Conservation (phyloP, 768 basidiomycete genomes). For the Leccinum subgranulosum region DNA sequence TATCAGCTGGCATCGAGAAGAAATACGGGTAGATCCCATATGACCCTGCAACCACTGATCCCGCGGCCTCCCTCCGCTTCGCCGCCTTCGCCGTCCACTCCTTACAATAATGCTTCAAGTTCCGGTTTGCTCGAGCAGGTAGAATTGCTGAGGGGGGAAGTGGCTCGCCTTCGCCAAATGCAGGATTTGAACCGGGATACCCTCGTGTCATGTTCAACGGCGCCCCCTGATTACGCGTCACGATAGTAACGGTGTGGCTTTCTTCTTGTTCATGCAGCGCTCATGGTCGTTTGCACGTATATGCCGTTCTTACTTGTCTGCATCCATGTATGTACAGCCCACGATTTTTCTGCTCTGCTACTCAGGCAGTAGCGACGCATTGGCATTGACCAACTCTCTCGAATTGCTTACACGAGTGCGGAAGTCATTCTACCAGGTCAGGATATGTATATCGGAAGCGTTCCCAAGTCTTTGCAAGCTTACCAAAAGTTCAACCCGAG, state of each 20-base stretch:
- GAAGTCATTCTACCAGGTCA: too few species aligned
- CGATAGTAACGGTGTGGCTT: neutral
- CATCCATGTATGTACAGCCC: too few species aligned
- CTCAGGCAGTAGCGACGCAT: too few species aligned
- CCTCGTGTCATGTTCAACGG: neutral
- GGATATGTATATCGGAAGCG: too few species aligned
- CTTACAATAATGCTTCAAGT: neutral
- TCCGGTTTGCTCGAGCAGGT: constrained; percentile 1
- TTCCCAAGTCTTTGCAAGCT: too few species aligned
- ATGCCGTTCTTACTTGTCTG: too few species aligned
- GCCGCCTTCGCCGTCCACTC: neutral
- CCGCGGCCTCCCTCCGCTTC: neutral
- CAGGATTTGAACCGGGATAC: neutral
- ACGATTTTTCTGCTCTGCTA: too few species aligned
- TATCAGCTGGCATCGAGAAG: neutral
- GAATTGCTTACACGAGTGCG: too few species aligned
- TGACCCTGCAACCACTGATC: neutral
- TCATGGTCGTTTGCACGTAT: too few species aligned
- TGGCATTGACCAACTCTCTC: too few species aligned
- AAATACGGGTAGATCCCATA: neutral
- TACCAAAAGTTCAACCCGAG: too few species aligned
- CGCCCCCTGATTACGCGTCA: neutral
- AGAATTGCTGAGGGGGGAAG: constrained; percentile 4
- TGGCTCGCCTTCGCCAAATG: constrained; percentile 6
- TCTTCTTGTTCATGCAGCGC: too few species aligned